A percentile compares a stretch with the other conserved stretches of the same genome.
phyloP scores from a whole-genome alignment of 75 land plant genomes.

The Larix kaempferi region DNA sequence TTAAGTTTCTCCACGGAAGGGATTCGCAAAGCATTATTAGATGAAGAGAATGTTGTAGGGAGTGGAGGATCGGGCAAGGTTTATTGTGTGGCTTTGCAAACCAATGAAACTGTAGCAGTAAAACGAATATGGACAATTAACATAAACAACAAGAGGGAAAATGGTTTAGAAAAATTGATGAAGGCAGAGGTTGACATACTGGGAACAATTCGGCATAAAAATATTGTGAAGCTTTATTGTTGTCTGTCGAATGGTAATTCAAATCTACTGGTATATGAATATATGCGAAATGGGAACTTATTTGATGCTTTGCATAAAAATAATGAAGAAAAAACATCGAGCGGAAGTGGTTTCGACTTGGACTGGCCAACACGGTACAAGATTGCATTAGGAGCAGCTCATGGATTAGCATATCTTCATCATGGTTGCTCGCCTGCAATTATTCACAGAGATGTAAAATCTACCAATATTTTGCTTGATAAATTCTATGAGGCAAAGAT shows the following conservation, averaged over 20 bases:
- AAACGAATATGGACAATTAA: constrained; percentile 64
- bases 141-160: neutral
- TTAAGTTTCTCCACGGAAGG: constrained; percentile 54
- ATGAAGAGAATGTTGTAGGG: constrained; percentile 75
- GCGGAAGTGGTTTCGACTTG: constrained; percentile 19
- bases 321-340: neutral
- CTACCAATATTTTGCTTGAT: constrained; percentile 80
- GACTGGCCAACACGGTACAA: constrained; percentile 72
- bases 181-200: constrained; percentile 80
- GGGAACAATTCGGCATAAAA: constrained; percentile 81
- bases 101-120: constrained; percentile 66
- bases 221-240: constrained; percentile 89
- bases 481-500: constrained; percentile 63
- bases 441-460: constrained; percentile 84
- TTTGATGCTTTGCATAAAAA: constrained; percentile 66
- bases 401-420: constrained; percentile 87
- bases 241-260: constrained; percentile 61
- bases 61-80: constrained; percentile 85
- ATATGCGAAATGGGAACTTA: constrained; percentile 92
- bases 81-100: constrained; percentile 57
- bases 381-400: constrained; percentile 72
- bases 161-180: constrained; percentile 11
- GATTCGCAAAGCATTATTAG: constrained; percentile 38
- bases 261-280: constrained; percentile 82
- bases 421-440: constrained; percentile 78